Conservation (phyloP, 108 stramenopile genomes). For the Pseudonitzschia delicatissima region DNA sequence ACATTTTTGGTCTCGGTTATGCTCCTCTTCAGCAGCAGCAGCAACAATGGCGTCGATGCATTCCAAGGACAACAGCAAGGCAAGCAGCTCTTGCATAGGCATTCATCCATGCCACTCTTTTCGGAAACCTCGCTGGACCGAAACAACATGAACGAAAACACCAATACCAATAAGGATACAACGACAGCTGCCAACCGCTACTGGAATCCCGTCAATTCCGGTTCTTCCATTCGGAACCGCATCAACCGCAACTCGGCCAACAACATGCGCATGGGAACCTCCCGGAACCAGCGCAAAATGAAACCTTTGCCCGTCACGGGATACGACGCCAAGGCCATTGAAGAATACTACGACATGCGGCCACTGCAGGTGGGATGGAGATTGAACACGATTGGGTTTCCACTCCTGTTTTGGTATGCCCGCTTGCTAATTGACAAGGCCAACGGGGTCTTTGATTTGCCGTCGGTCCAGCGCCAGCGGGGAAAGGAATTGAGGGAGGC, state of each 20-base stretch:
- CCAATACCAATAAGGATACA: too few species aligned
- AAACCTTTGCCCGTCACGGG: conserved; percentile 65
- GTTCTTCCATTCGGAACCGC: background rate
- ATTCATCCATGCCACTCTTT: background rate
- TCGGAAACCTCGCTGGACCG: background rate
- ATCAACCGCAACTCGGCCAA: conserved; percentile 10
- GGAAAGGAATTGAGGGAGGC: conserved; percentile 69
- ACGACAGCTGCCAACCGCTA: too few species aligned
- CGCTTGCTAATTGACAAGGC: conserved; percentile 65
- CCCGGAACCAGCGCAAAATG: conserved; percentile 31
- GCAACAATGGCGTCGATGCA: background rate
- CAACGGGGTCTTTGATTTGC: conserved; percentile 43
- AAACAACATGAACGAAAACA: background rate
- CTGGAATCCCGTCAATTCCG: conserved; percentile 5
- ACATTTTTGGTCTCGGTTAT: background rate
- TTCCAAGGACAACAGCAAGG: background rate
- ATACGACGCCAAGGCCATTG: conserved; percentile 69
- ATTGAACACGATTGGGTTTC: conserved; percentile 70
- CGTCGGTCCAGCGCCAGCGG: conserved; percentile 58
- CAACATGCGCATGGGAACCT: background rate
- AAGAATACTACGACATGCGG: conserved; percentile 62
- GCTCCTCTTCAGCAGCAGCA: background rate
- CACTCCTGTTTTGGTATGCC: conserved; percentile 75
- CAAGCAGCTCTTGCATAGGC: background rate
- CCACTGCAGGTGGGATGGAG: conserved; percentile 75